A percentile compares a stretch with the other conserved stretches of the same genome.
Conservation (phyloP, 1,284 basidiomycete species). For the Apiotrichum sp. region DNA sequence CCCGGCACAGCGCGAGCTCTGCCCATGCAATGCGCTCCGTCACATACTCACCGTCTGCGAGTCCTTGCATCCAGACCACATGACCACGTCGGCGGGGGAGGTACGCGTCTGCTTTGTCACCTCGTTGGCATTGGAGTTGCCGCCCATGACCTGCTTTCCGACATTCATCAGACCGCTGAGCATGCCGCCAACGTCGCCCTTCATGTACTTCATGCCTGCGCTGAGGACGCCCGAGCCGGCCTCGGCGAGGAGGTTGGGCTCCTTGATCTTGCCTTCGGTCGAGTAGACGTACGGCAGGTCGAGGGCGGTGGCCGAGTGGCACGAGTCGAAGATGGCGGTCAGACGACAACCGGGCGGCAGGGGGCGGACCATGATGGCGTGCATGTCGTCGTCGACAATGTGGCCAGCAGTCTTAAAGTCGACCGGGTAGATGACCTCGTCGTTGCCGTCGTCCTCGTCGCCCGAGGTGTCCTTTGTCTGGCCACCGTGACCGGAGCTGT, state of each 20-base stretch:
- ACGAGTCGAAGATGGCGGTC: conserved; percentile 74
- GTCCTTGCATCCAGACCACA: conserved; percentile 85
- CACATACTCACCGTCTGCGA: conserved; percentile 57
- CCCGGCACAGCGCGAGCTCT: too few relatives aligned
- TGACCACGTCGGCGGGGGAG: conserved; percentile 63
- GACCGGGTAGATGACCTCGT: conserved; percentile 77
- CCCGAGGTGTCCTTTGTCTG: conserved; percentile 66
- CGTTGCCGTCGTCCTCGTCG: conserved; percentile 54
- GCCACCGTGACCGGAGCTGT: conserved; percentile 67
- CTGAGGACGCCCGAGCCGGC: conserved; percentile 66
- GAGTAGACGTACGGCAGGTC: conserved; percentile 61
- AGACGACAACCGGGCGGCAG: conserved; percentile 78
- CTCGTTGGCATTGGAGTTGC: conserved; percentile 9
- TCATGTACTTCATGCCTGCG: conserved; percentile 29
- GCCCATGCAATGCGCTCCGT: too few relatives aligned
- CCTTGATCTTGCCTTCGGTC: conserved; percentile 78
- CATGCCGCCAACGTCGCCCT: conserved; percentile 67
- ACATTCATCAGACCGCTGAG: conserved; percentile 49
- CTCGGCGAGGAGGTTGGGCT: conserved; percentile 73
- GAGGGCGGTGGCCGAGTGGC: conserved; percentile 49
- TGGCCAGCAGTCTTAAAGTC: conserved; percentile 66
- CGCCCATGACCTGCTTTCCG: conserved; percentile 17
- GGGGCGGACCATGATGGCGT: conserved; percentile 54
- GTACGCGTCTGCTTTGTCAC: conserved; percentile 61
- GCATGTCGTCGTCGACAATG: conserved; percentile 71